These are phyloP conservation scores for Bisporella sp. DNA, from an alignment of 2,329 filamentous ascomycete genomes.

Conservation along the genomic window DNA sequence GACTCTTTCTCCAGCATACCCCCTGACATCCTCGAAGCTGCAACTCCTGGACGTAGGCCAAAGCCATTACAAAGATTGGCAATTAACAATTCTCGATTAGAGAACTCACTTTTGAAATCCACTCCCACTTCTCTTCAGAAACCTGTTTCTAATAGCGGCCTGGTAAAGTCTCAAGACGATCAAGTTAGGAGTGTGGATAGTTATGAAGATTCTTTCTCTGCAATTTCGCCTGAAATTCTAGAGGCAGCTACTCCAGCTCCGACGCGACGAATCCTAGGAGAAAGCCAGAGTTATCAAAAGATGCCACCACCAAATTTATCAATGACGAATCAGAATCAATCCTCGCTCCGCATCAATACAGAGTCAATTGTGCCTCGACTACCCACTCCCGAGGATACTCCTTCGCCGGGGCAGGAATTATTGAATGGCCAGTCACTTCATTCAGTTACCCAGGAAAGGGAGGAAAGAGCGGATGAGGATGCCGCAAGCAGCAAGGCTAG, in stretches of 20 bases:
- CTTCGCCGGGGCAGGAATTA: constrained; percentile 17
- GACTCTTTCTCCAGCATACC: constrained; percentile 23
- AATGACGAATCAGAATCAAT: too few species aligned
- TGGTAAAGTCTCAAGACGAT: constrained; percentile 1
- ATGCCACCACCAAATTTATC: too few species aligned
- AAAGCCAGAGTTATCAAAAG: too few species aligned
- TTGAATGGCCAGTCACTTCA: not conserved
- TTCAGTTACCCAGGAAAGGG: not conserved
- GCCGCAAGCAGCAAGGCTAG: not conserved
- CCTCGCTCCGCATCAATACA: not conserved
- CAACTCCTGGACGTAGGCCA: constrained; percentile 14
- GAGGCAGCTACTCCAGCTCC: constrained; percentile 12
- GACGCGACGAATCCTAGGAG: constrained; percentile 3
- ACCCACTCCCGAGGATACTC: constrained; percentile 24
- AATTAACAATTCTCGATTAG: not conserved
- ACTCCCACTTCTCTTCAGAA: constrained; percentile 15
- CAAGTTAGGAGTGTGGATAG: not conserved
- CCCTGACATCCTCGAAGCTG: constrained; percentile 16
- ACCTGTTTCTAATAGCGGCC: constrained; percentile 11
- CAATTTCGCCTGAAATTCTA: constrained; percentile 9
- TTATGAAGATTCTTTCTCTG: constrained; percentile 22
- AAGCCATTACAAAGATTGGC: constrained; percentile 10
- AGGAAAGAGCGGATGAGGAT: not conserved
- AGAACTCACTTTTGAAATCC: constrained; percentile 16
- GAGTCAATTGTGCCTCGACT: constrained; percentile 12